Conservation (phyloP, 345 rosid genomes). For the Clausena lansium region DNA sequence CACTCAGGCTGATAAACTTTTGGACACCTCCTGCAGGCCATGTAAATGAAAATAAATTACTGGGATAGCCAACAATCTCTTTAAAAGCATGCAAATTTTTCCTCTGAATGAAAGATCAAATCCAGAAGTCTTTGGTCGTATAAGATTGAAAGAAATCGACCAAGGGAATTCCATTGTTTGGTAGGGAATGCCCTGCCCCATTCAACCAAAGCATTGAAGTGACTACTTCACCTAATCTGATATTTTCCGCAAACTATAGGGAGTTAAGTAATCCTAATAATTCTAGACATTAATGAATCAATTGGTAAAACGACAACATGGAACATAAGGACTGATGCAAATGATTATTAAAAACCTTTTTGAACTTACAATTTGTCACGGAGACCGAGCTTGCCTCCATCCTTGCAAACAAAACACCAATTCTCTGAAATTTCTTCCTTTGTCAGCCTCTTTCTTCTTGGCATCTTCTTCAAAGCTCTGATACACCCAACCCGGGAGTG, state of each 20-base stretch:
- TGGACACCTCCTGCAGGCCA: constrained; percentile 36
- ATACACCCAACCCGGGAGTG: neutral
- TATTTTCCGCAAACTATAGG: no score
- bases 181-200: no score
- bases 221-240: no score
- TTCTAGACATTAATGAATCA: no score
- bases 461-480: constrained; percentile 15
- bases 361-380: constrained; percentile 46
- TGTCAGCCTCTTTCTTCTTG: constrained; percentile 14
- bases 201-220: no score
- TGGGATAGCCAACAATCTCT: neutral
- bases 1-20: constrained; percentile 47
- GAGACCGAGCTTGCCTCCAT: constrained; percentile 44
- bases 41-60: neutral
- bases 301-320: neutral
- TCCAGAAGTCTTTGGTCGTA: no score
- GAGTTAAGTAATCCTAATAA: no score
- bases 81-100: neutral
- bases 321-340: neutral
- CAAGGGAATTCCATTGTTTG: no score
- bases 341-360: neutral
- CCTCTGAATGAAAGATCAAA: neutral
- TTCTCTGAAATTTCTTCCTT: constrained; percentile 36
- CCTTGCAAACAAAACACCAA: constrained; percentile 51
- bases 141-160: neutral